A percentile compares a stretch with the other conserved stretches of the same genome.
Conservation (phyloP, 2,329 filamentous ascomycete species). For the Xylaria sp. region DNA sequence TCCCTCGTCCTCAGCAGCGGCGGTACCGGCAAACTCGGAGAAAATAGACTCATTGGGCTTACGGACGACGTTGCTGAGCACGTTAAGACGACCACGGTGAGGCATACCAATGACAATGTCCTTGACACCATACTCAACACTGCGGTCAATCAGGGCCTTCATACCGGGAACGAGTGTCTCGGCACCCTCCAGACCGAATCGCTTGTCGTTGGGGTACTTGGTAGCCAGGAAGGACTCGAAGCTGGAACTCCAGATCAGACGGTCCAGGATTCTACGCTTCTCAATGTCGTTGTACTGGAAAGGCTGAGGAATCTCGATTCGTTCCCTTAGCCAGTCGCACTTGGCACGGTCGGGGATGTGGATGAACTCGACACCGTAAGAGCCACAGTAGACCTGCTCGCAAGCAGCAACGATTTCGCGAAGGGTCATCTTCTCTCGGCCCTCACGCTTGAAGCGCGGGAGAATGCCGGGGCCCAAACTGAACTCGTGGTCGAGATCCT, state of each 20-base stretch:
- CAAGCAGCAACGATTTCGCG: constrained; percentile 90
- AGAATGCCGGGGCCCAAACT: constrained; percentile 89
- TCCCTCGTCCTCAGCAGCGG: constrained; percentile 86
- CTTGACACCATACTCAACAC: constrained; percentile 96
- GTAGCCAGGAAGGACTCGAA: constrained; percentile 94
- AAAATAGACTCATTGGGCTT: constrained; percentile 99
- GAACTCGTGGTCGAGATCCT: constrained; percentile 89
- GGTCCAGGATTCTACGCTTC: constrained; percentile 95
- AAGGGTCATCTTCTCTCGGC: constrained; percentile 91
- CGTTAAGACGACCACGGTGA: constrained; percentile 95
- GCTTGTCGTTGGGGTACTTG: constrained; percentile 99
- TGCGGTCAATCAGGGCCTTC: constrained; percentile 98
- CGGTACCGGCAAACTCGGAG: constrained; percentile 88
- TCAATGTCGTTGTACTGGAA: constrained; percentile 98
- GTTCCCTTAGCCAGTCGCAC: constrained; percentile 96
- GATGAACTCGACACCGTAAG: constrained; percentile 98
- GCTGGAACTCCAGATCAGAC: constrained; percentile 96
- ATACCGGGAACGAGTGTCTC: constrained; percentile 96
- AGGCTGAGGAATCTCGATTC: constrained; percentile 85
- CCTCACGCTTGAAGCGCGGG: constrained; percentile 84
- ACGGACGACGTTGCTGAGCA: constrained; percentile 95
- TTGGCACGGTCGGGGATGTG: constrained; percentile 96
- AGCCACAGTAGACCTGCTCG: constrained; percentile 93
- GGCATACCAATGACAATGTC: constrained; percentile 99
- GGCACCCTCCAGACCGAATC: constrained; percentile 95